Percentiles rank a stretch among this genome's conserved stretches.
These are phyloP conservation scores for Kodamaea hsintzibuensis DNA, from an alignment of 805 yeast genomes.

Conservation along the genomic window DNA sequence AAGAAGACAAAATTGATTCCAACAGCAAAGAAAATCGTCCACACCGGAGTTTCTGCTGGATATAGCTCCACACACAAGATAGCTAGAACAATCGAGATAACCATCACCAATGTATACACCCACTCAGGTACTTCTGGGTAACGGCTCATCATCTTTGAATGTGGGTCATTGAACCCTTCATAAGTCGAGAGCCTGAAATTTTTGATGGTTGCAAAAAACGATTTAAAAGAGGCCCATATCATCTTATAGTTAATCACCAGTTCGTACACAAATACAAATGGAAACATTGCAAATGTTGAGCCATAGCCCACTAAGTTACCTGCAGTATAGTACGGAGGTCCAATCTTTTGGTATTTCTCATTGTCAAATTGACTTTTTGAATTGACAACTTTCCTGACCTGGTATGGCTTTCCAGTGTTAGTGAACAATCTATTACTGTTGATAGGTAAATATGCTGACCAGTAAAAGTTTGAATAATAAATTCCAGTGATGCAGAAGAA, in stretches of 20 bases:
- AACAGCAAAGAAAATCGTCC: slow-evolving; percentile 37
- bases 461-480: slow-evolving; percentile 28
- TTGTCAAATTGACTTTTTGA: slow-evolving; percentile 13
- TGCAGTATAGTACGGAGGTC: slow-evolving; percentile 26
- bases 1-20: slow-evolving; percentile 35
- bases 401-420: slow-evolving; percentile 24
- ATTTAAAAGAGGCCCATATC: slow-evolving; percentile 15
- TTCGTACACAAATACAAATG: slow-evolving; percentile 25
- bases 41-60: slow-evolving; percentile 37
- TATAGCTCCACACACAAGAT: slow-evolving; percentile 31
- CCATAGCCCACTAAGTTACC: slow-evolving; percentile 24
- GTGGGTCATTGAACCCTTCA: slow-evolving; percentile 36
- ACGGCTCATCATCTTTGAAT: slow-evolving; percentile 31
- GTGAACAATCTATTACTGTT: slow-evolving; percentile 23
- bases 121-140: slow-evolving; percentile 39
- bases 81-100: slow-evolving; percentile 31
- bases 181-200: slow-evolving; percentile 24
- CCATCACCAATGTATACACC: slow-evolving; percentile 25
- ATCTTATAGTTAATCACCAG: slow-evolving; percentile 14
- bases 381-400: slow-evolving; percentile 14
- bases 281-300: slow-evolving; percentile 25
- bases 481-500: slow-evolving; percentile 28
- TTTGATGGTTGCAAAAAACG: slow-evolving; percentile 16
- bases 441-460: slow-evolving; percentile 32
- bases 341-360: slow-evolving; percentile 18